Base-by-base conservation (phyloP, 2,329 filamentous ascomycete species). In the Xylariomycetidae sp. region DNA sequence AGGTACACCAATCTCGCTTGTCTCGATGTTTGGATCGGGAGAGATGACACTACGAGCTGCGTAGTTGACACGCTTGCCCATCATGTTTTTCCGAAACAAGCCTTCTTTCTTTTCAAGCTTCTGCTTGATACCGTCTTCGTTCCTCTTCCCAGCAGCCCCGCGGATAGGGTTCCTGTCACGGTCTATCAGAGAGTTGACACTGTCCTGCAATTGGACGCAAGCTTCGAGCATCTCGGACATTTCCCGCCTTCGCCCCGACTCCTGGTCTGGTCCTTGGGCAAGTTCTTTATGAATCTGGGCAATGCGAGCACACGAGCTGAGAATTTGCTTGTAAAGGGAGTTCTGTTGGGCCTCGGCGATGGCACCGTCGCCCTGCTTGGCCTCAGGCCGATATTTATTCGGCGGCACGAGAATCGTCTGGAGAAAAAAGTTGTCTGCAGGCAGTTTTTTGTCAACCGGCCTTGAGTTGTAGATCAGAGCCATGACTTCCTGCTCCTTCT, bases 1-100 rank as follows among this genome's bases (percentile, higher is more conserved):
- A 13, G 92, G 92, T 3, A 98, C 90, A 58, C 92, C 92, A 46
- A 98, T 96, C 63, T 98, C 92, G 59, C 95, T 96, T 13, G 92
- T 96, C 60, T 98, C 92, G 52, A 98, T 95, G 54, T 96, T 98
- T 3, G 92, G 92, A 56, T 98, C 92, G 0, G 92, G 92, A 8
- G 90, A 96, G 49, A 98, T 98, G 58, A 98, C 92, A 72, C 85
- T 94, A 58, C 92, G 83, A 23, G 92, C 92, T 31, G 92, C 92
- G 58, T 92, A 96, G 60, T 98, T 96, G 64, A 98, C 92, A 68
- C 92, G 88, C 70, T 98, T 98, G 40, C 92, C 92, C 92, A 98
- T 98, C 92, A 98, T 96, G 63, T 98, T 95, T 69, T 95, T 96
- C 50, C 92, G 76, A 70, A 98, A 98, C 19, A 98, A 72, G 45